Base-by-base conservation (phyloP, 2,329 filamentous ascomycete species). In the Monosporascus cannonballus region DNA sequence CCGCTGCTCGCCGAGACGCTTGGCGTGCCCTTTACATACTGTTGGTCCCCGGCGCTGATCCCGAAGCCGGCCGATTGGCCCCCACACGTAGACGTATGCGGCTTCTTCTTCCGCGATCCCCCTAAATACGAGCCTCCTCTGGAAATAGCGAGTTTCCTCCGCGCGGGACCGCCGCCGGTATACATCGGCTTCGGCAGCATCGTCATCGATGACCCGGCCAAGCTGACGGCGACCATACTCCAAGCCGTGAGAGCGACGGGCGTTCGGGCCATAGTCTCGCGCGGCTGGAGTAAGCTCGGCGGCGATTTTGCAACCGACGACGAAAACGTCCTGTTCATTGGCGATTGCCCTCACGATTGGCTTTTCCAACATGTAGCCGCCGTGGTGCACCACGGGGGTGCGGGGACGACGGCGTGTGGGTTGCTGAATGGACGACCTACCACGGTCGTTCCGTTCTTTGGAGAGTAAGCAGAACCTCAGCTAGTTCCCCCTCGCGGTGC, bases 161-260 rank as follows among this genome's bases (percentile, higher is more conserved):
- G 77, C 17, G 78, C 77, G 24, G 88, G 89, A 0, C 81, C 86
- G 1, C 83, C 87, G 3, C 89, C 89, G 0, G 80, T 93, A 0
- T 93, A 93, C 63, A 89, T 93, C 54, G 89, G 89, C 0, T 94
- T 94, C 60, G 89, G 89, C 0, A 90, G 86, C 0, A 93, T 93
- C 50, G 88, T 93, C 2, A 84, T 92, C 0, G 73, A 76, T 8
- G 64, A 79, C 22, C 70, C 75, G 0, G 57, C 66, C 3, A 57
- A 54, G 15, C 57, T 79, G 22, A 76, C 70, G 1, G 51, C 65
- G 0, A 66, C 71, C 1, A 61, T 79, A 0, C 59, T 78, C 0
- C 65, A 69, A 24, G 73, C 76, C 3, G 66, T 76, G 4, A 55
- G 59, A n/a, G 62, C 56, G 11, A 62, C 67, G 24, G 76, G 76